A percentile compares a stretch with the other conserved stretches of the same genome.
Evolutionary conservation across 805 yeast species (phyloP).

Genomic region (Wickerhamiella bombiphila): DNA sequence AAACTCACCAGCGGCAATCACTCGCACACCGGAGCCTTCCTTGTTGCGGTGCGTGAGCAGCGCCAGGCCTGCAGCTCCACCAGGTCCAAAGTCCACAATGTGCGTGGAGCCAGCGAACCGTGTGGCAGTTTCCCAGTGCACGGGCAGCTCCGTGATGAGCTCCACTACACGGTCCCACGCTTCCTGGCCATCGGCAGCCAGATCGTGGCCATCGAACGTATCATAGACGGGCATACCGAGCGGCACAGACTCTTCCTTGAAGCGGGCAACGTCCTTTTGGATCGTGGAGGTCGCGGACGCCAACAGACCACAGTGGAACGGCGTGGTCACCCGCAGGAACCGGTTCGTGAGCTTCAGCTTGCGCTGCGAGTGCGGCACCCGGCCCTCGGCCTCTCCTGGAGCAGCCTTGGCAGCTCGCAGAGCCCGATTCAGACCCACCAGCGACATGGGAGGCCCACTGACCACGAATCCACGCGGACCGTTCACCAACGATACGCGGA

Average conservation of each 20-base stretch:
- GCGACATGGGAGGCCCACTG: constrained; percentile 95
- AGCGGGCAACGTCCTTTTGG: constrained; percentile 44
- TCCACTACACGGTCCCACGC: constrained; percentile 56
- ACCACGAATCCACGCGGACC: constrained; percentile 94
- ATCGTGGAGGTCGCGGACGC: constrained; percentile 56
- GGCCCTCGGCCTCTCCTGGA: constrained; percentile 84
- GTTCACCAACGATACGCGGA: constrained; percentile 78
- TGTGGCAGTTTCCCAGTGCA: constrained; percentile 89
- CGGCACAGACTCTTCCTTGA: constrained; percentile 40
- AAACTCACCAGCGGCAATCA: constrained; percentile 84
- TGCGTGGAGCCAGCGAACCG: constrained; percentile 61
- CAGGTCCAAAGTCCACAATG: constrained; percentile 95
- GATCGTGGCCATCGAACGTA: constrained; percentile 71
- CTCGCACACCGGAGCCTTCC: constrained; percentile 95
- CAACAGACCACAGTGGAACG: constrained; percentile 87
- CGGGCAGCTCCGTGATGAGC: constrained; percentile 79
- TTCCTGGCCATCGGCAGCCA: constrained; percentile 40
- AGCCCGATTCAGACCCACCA: constrained; percentile 85
- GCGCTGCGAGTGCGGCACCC: constrained; percentile 88
- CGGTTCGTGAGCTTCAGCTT: constrained; percentile 85
- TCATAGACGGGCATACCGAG: constrained; percentile 81
- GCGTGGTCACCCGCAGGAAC: constrained; percentile 88
- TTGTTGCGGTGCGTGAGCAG: constrained; percentile 91
- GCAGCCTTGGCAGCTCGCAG: constrained; percentile 91
- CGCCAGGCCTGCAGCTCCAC: constrained; percentile 95